These are phyloP conservation scores for Fraxinus ornus DNA, from an alignment of 305 asterid genomes.

Conservation along the genomic window DNA sequence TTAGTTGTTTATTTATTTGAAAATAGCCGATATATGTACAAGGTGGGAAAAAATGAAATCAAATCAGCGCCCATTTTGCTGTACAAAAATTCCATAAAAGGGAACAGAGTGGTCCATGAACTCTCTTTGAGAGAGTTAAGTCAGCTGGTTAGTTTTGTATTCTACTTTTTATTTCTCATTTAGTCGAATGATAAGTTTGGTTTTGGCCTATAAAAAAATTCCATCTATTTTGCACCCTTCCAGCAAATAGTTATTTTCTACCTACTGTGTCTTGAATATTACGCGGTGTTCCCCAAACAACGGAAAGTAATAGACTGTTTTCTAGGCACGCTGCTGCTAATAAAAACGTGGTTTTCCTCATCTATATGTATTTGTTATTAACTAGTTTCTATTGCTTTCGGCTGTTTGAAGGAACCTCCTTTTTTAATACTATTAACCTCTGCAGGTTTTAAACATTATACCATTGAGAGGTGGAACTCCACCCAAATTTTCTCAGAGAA, in stretches of 20 bases:
- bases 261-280: background rate
- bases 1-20: background rate
- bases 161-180: background rate
- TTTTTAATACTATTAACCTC: background rate
- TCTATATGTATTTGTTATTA: background rate
- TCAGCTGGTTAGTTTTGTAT: background rate
- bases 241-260: background rate
- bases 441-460: constrained; percentile 40
- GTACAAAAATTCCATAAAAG: background rate
- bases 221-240: background rate
- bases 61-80: background rate
- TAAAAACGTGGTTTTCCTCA: background rate
- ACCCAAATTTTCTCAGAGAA: constrained; percentile 46
- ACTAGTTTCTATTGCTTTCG: background rate
- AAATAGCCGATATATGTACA: background rate
- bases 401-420: background rate
- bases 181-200: background rate
- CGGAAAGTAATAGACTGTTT: background rate
- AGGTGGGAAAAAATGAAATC: background rate
- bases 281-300: background rate
- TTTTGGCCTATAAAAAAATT: background rate
- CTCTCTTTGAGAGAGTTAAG: background rate
- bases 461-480: constrained; percentile 41
- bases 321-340: background rate
- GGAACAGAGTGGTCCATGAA: background rate